phyloP scores from a whole-genome alignment of 306 rosid species.

The Mimosa bimucronata region DNA sequence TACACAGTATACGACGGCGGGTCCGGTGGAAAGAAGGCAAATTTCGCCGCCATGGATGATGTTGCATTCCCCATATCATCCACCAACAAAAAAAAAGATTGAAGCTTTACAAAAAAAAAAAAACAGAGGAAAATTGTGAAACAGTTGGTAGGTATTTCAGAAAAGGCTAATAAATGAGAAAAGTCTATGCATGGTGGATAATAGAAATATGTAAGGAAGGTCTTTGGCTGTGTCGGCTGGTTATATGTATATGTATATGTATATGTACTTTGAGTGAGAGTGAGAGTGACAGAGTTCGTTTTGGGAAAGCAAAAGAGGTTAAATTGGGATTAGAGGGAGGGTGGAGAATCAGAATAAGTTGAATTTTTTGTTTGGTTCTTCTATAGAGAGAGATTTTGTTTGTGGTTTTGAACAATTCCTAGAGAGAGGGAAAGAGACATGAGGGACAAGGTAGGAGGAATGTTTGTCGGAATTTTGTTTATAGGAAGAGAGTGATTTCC shows the following conservation, averaged over 20 bases:
- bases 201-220: not conserved
- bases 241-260: no score
- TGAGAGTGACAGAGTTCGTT: slow-evolving; percentile 21
- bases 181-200: not conserved
- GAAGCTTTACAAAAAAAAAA: not conserved
- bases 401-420: not conserved
- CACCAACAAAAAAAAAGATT: not conserved
- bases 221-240: slow-evolving; percentile 16
- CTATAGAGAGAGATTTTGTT: slow-evolving; percentile 9
- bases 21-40: slow-evolving; percentile 70
- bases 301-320: not conserved
- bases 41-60: slow-evolving; percentile 74
- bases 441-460: slow-evolving; percentile 36
- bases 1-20: slow-evolving; percentile 52
- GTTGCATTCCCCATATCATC: slow-evolving; percentile 65
- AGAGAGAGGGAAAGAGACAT: slow-evolving; percentile 3
- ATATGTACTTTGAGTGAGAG: not conserved
- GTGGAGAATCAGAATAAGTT: slow-evolving; percentile 28
- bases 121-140: not conserved
- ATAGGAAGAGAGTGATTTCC: slow-evolving; percentile 38
- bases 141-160: not conserved
- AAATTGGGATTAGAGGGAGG: slow-evolving; percentile 17
- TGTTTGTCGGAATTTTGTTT: slow-evolving; percentile 42
- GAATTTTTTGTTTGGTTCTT: slow-evolving; percentile 38
- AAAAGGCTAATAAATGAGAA: not conserved